Conservation (phyloP, 805 yeast genomes). For the Ogataea neopini region DNA sequence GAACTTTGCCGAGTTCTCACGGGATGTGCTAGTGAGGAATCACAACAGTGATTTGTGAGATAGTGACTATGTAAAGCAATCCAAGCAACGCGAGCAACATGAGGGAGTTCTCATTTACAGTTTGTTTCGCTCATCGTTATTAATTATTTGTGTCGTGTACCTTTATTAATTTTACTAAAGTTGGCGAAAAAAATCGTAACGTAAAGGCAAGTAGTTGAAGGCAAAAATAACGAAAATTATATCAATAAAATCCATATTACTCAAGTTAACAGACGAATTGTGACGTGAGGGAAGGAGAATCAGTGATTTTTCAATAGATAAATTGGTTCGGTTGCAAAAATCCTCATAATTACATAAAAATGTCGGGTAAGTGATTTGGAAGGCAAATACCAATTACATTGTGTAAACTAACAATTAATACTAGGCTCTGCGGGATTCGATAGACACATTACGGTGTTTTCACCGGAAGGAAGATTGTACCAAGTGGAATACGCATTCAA, state of each 20-base stretch:
- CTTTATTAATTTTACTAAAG: not conserved
- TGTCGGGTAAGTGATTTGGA: conserved; percentile 33
- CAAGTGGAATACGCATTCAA: conserved; percentile 98
- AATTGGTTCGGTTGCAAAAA: too few relatives aligned
- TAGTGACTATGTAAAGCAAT: too few relatives aligned
- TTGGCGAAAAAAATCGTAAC: conserved; percentile 1
- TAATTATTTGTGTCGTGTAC: not conserved
- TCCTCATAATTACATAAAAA: conserved; percentile 9
- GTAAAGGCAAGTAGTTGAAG: not conserved
- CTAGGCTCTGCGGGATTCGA: conserved; percentile 90
- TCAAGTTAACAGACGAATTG: not conserved
- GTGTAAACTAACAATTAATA: conserved; percentile 18
- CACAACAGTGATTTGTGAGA: conserved; percentile 26
- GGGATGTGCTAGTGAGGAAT: conserved; percentile 41
- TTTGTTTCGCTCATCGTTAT: too few relatives aligned
- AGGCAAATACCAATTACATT: not conserved
- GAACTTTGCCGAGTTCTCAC: conserved; percentile 52
- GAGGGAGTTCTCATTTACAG: too few relatives aligned
- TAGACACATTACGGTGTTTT: conserved; percentile 97
- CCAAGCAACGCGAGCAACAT: too few relatives aligned
- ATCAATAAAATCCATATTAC: not conserved
- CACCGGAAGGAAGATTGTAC: conserved; percentile 96
- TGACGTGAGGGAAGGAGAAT: not conserved
- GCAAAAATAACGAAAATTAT: not conserved
- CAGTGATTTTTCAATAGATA: too few relatives aligned